Evolutionary conservation across 169 alveolate genomes (phyloP).

Genomic region (Cryptosporidium ryanae): DNA sequence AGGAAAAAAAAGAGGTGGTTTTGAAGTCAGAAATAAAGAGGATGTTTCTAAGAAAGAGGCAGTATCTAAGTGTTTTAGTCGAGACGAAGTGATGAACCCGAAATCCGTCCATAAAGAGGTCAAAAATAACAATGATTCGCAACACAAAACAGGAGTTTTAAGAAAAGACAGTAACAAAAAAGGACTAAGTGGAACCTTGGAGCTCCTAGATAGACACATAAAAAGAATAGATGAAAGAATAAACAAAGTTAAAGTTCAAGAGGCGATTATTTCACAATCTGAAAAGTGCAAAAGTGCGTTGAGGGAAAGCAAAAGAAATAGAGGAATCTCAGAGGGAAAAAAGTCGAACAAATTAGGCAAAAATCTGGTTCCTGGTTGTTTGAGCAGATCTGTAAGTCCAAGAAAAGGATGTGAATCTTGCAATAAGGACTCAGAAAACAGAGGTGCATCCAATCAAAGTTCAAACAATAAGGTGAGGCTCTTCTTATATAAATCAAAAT

Average conservation of each 20-base stretch:
- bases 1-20: not conserved
- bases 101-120: not conserved
- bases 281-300: slow-evolving; percentile 9
- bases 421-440: not conserved
- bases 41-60: not conserved
- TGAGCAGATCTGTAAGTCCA: slow-evolving; percentile 51
- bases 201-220: slow-evolving; percentile 36
- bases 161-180: not conserved
- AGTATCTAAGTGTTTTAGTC: not conserved
- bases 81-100: not conserved
- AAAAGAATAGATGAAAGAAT: slow-evolving; percentile 64
- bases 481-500: slow-evolving; percentile 39
- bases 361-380: slow-evolving; percentile 36
- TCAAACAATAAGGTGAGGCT: slow-evolving; percentile 6
- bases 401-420: slow-evolving; percentile 65
- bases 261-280: slow-evolving; percentile 35
- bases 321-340: not conserved
- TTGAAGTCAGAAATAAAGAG: not conserved
- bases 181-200: not conserved
- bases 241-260: slow-evolving; percentile 48
- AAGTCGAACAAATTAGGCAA: not conserved
- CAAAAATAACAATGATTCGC: no score
- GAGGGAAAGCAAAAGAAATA: not conserved
- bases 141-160: no score
- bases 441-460: not conserved